Evolutionary conservation across 1,139 yeast species (phyloP).

Genomic region (Meyerozyma sp.): DNA sequence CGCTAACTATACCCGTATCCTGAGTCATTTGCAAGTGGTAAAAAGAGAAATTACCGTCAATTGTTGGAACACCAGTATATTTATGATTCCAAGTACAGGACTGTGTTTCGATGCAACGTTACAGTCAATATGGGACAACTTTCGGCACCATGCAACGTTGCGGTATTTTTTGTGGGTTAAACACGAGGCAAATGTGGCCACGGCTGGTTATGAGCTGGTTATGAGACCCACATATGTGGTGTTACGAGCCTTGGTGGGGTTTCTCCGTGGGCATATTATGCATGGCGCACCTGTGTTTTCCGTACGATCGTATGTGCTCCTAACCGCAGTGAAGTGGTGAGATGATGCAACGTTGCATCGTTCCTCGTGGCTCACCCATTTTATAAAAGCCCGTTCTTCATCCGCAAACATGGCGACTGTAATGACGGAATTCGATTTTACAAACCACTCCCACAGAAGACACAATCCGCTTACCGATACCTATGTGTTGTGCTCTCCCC

Average conservation of each 20-base stretch:
- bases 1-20: not conserved
- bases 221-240: not conserved
- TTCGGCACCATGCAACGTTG: constrained; percentile 10
- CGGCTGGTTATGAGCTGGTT: not conserved
- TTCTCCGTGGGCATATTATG: not conserved
- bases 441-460: constrained; percentile 62
- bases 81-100: not conserved
- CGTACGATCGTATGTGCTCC: not conserved
- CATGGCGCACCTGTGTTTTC: not conserved
- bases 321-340: not conserved
- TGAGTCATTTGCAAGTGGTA: not conserved
- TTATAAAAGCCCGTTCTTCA: constrained; percentile 15
- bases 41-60: too few species aligned
- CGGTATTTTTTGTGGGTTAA: constrained; percentile 2
- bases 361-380: not conserved
- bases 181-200: not conserved
- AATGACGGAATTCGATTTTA: constrained; percentile 39
- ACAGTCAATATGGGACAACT: constrained; percentile 6
- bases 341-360: constrained; percentile 15
- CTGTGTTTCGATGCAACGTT: constrained; percentile 14
- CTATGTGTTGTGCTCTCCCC: constrained; percentile 72
- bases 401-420: constrained; percentile 15
- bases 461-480: constrained; percentile 59
- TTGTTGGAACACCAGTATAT: too few species aligned
- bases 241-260: not conserved